Evolutionary conservation across 441 rosid species (phyloP), one percentile per base, ranked within the genome.

Genomic region (Croton laevigatus): DNA sequence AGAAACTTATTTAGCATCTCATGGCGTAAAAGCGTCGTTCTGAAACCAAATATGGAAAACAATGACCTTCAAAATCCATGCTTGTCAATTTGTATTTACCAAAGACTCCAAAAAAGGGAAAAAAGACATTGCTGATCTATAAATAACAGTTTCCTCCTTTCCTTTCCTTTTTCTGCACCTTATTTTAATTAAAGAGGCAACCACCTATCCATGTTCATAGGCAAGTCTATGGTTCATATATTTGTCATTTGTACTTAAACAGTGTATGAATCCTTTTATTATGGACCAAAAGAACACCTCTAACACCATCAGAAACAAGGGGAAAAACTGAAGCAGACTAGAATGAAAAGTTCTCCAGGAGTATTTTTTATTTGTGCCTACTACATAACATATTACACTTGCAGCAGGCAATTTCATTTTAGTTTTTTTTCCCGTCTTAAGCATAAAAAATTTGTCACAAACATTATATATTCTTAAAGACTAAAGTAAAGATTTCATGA

Each of bases 401-500:
- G 51, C 16, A 17, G 69, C 59, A 68, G 62, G 69, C 42, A 48
- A 8, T 45, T 74, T 57, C n/a, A 14, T 34, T 14, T n/a, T 53
- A 23, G 27, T 42, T 40, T 46, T n/a, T 66, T 23, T 58, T 51
- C 49, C 59, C 44, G 46, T 61, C 59, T 58, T 16, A n/a, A n/a
- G 64, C 45, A 34, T 65, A 38, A 52, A 58, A 19, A 27, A 14
- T 17, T 27, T 44, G 61, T 54, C 64, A 60, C 57, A 32, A 58
- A 37, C 49, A 13, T 5, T 40, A 23, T 5, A 36, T 52, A 22
- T 57, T 17, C 32, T 40, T 8, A 59, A 11, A 8, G 36, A n/a
- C 32, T 54, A 20, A 38, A 48, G 27, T 65, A 45, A 17, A 36
- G 44, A 44, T 70, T 65, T 65, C 59, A 19, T 78, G 73, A 68